Evolutionary conservation across 1,139 yeast species (phyloP).

Genomic region (Yueomyces sp.): DNA sequence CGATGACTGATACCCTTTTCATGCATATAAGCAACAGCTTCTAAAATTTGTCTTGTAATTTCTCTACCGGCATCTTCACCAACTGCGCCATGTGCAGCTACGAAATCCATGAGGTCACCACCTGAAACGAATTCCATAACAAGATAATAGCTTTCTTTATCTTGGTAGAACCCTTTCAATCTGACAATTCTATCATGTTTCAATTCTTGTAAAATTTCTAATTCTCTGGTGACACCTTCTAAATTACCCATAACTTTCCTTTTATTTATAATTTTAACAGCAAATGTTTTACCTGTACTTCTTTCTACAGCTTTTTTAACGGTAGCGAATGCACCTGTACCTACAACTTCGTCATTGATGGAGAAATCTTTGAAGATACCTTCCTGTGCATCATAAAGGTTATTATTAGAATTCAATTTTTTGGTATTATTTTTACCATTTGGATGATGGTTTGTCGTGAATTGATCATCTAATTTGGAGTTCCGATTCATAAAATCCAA

Average conservation of each 20-base stretch:
- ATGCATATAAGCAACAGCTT: slow-evolving; percentile 82
- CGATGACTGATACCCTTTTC: slow-evolving; percentile 82
- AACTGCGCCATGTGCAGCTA: slow-evolving; percentile 81
- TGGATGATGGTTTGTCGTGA: not conserved
- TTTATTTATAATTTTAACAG: slow-evolving; percentile 81
- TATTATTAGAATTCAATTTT: slow-evolving; percentile 1
- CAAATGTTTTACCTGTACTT: slow-evolving; percentile 70
- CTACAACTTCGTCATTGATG: slow-evolving; percentile 71
- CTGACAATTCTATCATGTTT: slow-evolving; percentile 79
- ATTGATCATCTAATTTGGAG: not conserved
- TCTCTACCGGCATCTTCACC: slow-evolving; percentile 86
- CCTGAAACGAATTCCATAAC: slow-evolving; percentile 95
- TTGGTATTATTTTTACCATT: not conserved
- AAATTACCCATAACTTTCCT: slow-evolving; percentile 70
- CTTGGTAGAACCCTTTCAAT: slow-evolving; percentile 76
- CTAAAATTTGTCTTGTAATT: slow-evolving; percentile 68
- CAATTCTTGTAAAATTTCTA: slow-evolving; percentile 61
- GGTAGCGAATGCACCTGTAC: slow-evolving; percentile 95
- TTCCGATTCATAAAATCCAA: slow-evolving; percentile 4
- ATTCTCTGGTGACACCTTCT: slow-evolving; percentile 75
- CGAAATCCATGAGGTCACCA: slow-evolving; percentile 95
- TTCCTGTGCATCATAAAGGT: not conserved
- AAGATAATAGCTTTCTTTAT: slow-evolving; percentile 62
- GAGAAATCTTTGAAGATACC: slow-evolving; percentile 65
- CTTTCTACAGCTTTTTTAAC: slow-evolving; percentile 86